Evolutionary conservation across 106 monocot species (phyloP), one percentile per base, ranked within the genome.

Genomic region (Amphibolis antarctica): DNA sequence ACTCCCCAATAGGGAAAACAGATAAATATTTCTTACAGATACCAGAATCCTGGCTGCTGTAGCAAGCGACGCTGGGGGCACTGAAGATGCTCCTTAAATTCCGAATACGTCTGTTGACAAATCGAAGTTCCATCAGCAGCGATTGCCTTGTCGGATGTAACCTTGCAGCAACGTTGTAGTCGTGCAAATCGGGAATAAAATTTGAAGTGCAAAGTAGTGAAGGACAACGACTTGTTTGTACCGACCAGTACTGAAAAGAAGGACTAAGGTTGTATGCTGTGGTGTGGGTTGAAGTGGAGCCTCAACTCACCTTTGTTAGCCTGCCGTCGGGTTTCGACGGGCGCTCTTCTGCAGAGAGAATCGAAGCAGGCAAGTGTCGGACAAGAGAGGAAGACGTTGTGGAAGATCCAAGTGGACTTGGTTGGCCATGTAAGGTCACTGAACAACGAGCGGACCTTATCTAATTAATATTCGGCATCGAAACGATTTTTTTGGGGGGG

Each of bases 1-100:
- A 20, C n/a, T n/a, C n/a, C n/a, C n/a, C n/a, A 17, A 63, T 42
- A 4, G 20, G 17, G 20, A 61, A 61, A 0, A 46, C 12, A 46
- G 26, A 26, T 25, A n/a, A 13, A 15, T 28, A 26, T 63, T 4
- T 46, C 63, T 63, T 63, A 63, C 63, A 48, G 22, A 63, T 63
- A 46, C 12, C 17, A 61, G 18, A 61, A 61, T 61, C 57, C 57
- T 28, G 25, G 18, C 23, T 17, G 29, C 11, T 28, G 26, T 26
- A 57, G 57, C 29, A 57, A 27, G 10, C 0, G 57, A 57, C 14
- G 29, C 57, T 57, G 28, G 28, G 28, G 17, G 28, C 28, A n/a
- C 28, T 26, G 27, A 6, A 57, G 26, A 57, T 18, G 28, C 14
- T 57, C 25, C n/a, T 53, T 53, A 19, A 53, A 53, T 21, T 53